phyloP scores from a whole-genome alignment of 2,329 filamentous ascomycete genomes.

The Alternaria sp. region DNA sequence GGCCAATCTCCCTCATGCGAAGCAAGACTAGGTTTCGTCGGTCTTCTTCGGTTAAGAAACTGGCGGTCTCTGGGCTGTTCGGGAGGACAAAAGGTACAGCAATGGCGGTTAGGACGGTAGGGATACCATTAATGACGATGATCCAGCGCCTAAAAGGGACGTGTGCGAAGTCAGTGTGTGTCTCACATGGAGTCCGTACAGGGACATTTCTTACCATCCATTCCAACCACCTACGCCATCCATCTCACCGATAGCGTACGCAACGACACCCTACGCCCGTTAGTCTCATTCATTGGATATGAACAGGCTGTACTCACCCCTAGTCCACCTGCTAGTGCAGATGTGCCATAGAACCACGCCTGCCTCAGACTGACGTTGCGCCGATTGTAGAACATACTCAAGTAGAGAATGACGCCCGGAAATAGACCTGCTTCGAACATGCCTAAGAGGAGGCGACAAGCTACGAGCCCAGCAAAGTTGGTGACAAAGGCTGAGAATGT shows the following conservation, averaged over 20 bases:
- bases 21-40: constrained; percentile 30
- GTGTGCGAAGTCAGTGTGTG: too few species aligned
- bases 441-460: constrained; percentile 40
- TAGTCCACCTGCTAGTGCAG: constrained; percentile 63
- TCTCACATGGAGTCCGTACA: too few species aligned
- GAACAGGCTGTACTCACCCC: constrained; percentile 42
- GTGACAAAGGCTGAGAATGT: constrained; percentile 38
- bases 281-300: not conserved
- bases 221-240: constrained; percentile 32
- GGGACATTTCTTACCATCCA: constrained; percentile 24
- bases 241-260: constrained; percentile 39
- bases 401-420: constrained; percentile 38
- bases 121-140: constrained; percentile 44
- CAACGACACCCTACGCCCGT: constrained; percentile 28
- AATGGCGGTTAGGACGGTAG: constrained; percentile 49
- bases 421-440: constrained; percentile 42
- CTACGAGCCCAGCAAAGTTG: constrained; percentile 38
- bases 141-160: constrained; percentile 28
- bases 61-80: constrained; percentile 55
- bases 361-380: constrained; percentile 60
- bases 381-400: constrained; percentile 42
- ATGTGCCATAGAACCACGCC: constrained; percentile 63
- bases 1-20: constrained; percentile 53
- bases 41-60: constrained; percentile 38
- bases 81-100: constrained; percentile 61